Base-by-base conservation (phyloP, 352 stramenopile species). In the Blastocystis sp. region DNA sequence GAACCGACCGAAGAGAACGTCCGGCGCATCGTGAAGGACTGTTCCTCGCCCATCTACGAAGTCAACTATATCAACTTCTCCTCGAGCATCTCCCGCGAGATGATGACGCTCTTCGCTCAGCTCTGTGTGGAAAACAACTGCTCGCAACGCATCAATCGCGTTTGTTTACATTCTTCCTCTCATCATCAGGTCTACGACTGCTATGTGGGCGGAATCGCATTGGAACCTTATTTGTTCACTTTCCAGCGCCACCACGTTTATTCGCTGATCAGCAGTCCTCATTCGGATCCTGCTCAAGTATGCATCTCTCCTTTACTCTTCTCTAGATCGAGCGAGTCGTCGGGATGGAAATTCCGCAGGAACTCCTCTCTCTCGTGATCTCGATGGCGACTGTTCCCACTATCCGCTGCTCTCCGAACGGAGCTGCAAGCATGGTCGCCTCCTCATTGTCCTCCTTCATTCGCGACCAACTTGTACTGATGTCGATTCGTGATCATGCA, bases 181-280 rank as follows among this genome's bases (percentile, higher is more conserved):
- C 32, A 46, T 48, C 40, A 92, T 56, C 95, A 95, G 86, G 91
- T 99, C 11, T 96, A 93, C 87, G 96, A 99, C 88, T 93, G 97
- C 88, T 97, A 97, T 89, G 91, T 97, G 21, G 96, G 98, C 88
- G 98, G 97, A 87, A 93, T 97, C 16, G 95, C 94, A 46, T 87
- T 98, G 16, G 95, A 99, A 89, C 91, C 93, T 61, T 90, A 91
- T 87, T 88, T 99, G 14, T 98, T 98, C 87, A 95, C 91, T 32
- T 89, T 99, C 24, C 93, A 97, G 64, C 90, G 96, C 9, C 86
- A 90, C 6, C 89, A 95, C 49, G 96, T 93, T 86, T 98, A 97
- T 90, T 89, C 90, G 36, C 89, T 92, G 54, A 97, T 97, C 89
- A 98, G 98, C 89, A 91, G 95, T 73, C 90, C 92, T 49, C 90